Conservation (phyloP, 2,329 filamentous ascomycete species). For the Phyllosticta citriasiana region DNA sequence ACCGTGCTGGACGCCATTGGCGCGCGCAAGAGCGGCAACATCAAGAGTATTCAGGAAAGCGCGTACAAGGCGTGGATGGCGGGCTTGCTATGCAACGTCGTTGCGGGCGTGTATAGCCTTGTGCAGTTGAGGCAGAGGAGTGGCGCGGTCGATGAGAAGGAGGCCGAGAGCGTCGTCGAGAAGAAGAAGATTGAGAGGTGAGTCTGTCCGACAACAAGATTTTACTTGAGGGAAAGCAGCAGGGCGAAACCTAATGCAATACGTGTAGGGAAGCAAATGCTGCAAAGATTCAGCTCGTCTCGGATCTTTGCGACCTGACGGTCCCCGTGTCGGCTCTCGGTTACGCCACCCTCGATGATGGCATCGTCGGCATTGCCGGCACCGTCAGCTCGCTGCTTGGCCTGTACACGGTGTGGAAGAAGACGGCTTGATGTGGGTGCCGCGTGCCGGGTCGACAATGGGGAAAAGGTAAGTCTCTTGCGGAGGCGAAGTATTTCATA, state of each 20-base stretch:
- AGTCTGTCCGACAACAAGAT: conserved; percentile 25
- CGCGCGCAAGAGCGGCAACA: conserved; percentile 57
- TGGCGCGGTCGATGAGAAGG: conserved; percentile 65
- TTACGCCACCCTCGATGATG: conserved; percentile 73
- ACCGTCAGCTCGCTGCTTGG: conserved; percentile 86
- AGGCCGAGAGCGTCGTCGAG: conserved; percentile 87
- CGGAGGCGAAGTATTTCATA: not conserved
- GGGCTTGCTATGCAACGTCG: conserved; percentile 66
- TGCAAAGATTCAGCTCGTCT: conserved; percentile 73
- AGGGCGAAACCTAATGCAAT: not conserved
- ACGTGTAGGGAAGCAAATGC: conserved; percentile 55
- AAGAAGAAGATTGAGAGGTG: conserved; percentile 76
- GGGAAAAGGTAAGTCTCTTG: not conserved
- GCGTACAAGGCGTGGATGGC: conserved; percentile 76
- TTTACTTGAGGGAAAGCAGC: no score
- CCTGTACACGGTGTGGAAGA: conserved; percentile 78
- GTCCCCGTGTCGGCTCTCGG: conserved; percentile 69
- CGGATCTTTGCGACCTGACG: conserved; percentile 80
- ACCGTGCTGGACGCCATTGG: conserved; percentile 64
- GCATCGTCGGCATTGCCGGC: conserved; percentile 81
- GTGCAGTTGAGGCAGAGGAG: conserved; percentile 61
- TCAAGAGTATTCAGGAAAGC: conserved; percentile 60
- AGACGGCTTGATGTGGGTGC: conserved; percentile 54
- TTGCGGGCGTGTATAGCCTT: conserved; percentile 69
- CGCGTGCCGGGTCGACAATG: not conserved